Conservation (phyloP, 768 basidiomycete species). For the Russula lepida region DNA sequence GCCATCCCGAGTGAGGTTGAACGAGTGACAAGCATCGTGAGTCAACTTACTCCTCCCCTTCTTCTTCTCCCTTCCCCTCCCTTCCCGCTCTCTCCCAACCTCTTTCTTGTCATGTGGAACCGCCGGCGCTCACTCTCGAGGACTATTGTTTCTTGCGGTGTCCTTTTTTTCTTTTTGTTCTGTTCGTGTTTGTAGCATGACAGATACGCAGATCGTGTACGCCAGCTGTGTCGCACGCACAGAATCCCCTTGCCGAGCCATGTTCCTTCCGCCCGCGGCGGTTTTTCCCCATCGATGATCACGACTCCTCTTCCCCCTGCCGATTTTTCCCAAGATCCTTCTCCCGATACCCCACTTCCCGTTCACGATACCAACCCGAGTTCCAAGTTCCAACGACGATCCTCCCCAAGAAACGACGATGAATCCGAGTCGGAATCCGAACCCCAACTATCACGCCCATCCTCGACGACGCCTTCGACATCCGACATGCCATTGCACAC, state of each 20-base stretch:
- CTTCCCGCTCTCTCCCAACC: not conserved
- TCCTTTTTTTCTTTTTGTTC: not conserved
- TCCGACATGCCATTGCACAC: not conserved
- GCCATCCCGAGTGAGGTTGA: not conserved
- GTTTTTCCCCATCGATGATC: not conserved
- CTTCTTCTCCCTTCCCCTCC: too few relatives aligned
- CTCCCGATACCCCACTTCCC: not conserved
- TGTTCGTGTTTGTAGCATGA: slow-evolving; percentile 2
- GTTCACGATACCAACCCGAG: too few relatives aligned
- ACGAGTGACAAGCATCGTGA: slow-evolving; percentile 10
- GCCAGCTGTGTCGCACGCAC: not conserved
- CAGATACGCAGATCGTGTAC: slow-evolving; percentile 5
- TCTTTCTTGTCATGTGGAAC: not conserved
- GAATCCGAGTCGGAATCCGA: not conserved
- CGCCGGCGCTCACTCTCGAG: not conserved
- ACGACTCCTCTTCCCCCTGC: not conserved
- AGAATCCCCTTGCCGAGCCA: not conserved
- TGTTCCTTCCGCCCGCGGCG: not conserved
- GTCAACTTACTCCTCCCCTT: not conserved
- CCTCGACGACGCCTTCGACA: not conserved
- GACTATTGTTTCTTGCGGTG: not conserved
- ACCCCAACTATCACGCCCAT: not conserved
- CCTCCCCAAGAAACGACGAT: not conserved
- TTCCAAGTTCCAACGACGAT: not conserved
- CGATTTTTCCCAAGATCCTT: not conserved